phyloP scores from a whole-genome alignment of 1,139 yeast genomes.

The Yamadazyma atmosphaerica region DNA sequence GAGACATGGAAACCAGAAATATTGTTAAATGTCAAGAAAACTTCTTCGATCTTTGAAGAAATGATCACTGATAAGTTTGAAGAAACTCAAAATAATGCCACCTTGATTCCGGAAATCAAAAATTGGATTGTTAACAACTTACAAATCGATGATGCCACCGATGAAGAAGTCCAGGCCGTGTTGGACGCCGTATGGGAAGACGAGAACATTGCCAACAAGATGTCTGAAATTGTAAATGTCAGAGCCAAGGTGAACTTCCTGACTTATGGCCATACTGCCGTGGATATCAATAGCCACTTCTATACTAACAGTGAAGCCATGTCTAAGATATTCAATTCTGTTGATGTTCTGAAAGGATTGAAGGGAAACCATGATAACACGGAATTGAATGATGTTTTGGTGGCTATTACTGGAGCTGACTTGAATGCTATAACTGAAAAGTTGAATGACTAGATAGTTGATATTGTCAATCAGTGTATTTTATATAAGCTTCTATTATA shows the following conservation, averaged over 20 bases:
- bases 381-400: constrained; percentile 76
- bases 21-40: constrained; percentile 62
- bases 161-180: constrained; percentile 42
- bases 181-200: constrained; percentile 20
- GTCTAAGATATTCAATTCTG: constrained; percentile 30
- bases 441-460: constrained; percentile 4
- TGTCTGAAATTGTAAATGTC: constrained; percentile 50
- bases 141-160: constrained; percentile 57
- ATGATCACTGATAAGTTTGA: constrained; percentile 20
- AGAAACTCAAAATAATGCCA: constrained; percentile 29
- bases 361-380: constrained; percentile 82
- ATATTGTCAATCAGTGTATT: neutral
- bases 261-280: constrained; percentile 89
- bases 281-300: constrained; percentile 82
- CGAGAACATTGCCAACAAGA: constrained; percentile 14
- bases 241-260: constrained; percentile 87
- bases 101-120: constrained; percentile 43
- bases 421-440: constrained; percentile 47
- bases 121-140: constrained; percentile 54
- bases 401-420: constrained; percentile 51
- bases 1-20: constrained; percentile 75
- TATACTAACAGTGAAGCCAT: constrained; percentile 56
- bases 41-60: constrained; percentile 63
- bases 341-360: constrained; percentile 43
- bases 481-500: too few relatives aligned